These are phyloP conservation scores for Psilocybe cyanescens DNA, from an alignment of 768 basidiomycete genomes.

Conservation along the genomic window DNA sequence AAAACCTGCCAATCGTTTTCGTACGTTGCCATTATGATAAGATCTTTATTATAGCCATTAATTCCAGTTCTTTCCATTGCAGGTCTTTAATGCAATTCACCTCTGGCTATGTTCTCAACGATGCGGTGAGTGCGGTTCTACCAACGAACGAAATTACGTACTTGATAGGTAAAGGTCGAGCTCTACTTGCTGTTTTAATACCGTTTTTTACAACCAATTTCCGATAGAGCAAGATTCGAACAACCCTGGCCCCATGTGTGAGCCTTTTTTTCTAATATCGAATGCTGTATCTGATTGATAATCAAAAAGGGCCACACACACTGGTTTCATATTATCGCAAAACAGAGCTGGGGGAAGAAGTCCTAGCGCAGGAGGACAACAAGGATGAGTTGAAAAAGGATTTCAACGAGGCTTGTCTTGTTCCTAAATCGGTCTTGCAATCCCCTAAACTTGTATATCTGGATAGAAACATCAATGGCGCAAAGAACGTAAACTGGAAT, in stretches of 20 bases:
- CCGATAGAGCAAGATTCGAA: background rate
- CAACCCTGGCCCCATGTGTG: background rate
- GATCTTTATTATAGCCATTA: background rate
- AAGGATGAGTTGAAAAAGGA: background rate
- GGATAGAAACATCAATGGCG: background rate
- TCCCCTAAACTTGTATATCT: background rate
- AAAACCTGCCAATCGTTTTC: background rate
- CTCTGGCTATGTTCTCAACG: background rate
- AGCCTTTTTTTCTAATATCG: background rate
- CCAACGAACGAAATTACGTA: background rate
- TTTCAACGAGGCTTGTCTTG: background rate
- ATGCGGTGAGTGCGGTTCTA: background rate
- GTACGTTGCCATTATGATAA: background rate
- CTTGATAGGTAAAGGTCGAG: background rate
- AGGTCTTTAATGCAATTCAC: background rate
- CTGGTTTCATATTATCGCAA: background rate
- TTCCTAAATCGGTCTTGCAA: background rate
- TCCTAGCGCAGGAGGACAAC: background rate
- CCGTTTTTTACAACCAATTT: background rate
- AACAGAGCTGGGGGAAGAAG: background rate
- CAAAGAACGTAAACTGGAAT: conserved; percentile 8
- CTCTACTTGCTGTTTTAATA: background rate
- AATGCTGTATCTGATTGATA: too few relatives aligned
- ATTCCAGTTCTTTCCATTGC: background rate
- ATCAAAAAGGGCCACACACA: background rate